phyloP scores from a whole-genome alignment of 768 basidiomycete genomes.

The Boletus huronensis region DNA sequence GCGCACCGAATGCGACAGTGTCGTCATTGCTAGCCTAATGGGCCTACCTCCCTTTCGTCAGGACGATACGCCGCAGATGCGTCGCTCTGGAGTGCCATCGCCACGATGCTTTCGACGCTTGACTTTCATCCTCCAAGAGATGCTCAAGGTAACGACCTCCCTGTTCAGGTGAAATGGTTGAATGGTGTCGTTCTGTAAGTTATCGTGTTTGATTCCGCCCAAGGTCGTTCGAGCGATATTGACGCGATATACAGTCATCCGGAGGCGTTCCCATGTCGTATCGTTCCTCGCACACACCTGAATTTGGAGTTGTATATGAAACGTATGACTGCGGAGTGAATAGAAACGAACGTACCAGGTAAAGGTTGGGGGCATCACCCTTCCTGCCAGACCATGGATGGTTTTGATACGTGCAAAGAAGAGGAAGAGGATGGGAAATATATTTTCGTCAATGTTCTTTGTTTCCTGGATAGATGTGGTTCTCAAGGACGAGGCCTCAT shows the following conservation, averaged over 20 bases:
- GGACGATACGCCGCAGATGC: background rate
- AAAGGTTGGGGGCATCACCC: too few species aligned
- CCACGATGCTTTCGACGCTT: conserved; percentile 12
- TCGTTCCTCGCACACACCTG: conserved; percentile 1
- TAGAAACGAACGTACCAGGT: background rate
- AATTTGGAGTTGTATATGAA: background rate
- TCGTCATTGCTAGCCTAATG: too few species aligned
- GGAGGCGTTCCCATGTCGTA: conserved; percentile 1
- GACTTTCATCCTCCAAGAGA: background rate
- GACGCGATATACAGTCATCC: background rate
- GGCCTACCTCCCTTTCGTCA: background rate
- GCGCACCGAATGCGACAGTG: background rate
- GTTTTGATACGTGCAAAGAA: background rate
- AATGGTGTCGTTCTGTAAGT: background rate
- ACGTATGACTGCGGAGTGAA: background rate
- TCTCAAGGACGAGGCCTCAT: background rate
- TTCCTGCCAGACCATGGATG: background rate
- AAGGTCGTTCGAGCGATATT: background rate
- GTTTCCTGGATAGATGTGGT: background rate
- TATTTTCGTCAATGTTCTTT: background rate
- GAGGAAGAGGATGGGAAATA: background rate
- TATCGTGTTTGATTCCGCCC: background rate
- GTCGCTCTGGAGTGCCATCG: conserved; percentile 1
- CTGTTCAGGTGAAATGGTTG: conserved; percentile 1
- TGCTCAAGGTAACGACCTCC: background rate